Evolutionary conservation across 805 yeast genomes (phyloP).

Genomic region (Clavispora asparagi): DNA sequence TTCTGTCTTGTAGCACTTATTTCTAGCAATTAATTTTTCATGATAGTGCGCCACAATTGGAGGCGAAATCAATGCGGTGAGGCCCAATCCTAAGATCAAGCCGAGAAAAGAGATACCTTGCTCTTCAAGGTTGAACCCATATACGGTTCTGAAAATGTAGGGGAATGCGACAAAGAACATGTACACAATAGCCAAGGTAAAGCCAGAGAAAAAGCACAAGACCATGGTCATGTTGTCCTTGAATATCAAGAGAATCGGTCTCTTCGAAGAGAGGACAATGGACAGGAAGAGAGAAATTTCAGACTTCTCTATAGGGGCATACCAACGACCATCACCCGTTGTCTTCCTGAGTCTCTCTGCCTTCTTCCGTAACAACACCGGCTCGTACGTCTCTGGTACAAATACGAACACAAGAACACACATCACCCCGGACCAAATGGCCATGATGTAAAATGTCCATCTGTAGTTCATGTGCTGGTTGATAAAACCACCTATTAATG

Average conservation of each 20-base stretch:
- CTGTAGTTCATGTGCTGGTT: constrained; percentile 15
- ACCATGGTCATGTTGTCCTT: constrained; percentile 25
- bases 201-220: constrained; percentile 17
- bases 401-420: constrained; percentile 14
- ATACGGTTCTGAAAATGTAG: constrained; percentile 10
- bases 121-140: constrained; percentile 5
- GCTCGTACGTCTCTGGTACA: constrained; percentile 28
- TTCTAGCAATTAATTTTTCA: constrained; percentile 2
- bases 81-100: constrained; percentile 7
- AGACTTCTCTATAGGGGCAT: constrained; percentile 38
- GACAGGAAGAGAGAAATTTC: constrained; percentile 12
- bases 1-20: constrained; percentile 7
- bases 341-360: constrained; percentile 22
- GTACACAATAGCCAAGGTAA: constrained; percentile 14
- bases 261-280: constrained; percentile 15
- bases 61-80: constrained; percentile 8
- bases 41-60: constrained; percentile 3
- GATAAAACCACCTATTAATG: constrained; percentile 24
- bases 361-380: constrained; percentile 19
- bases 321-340: constrained; percentile 32
- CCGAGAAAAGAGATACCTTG: constrained; percentile 13
- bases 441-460: constrained; percentile 24
- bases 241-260: constrained; percentile 23
- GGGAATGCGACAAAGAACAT: constrained; percentile 14
- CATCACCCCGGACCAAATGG: constrained; percentile 21